phyloP scores from a whole-genome alignment of 441 rosid species.

The Croton laevigatus region DNA sequence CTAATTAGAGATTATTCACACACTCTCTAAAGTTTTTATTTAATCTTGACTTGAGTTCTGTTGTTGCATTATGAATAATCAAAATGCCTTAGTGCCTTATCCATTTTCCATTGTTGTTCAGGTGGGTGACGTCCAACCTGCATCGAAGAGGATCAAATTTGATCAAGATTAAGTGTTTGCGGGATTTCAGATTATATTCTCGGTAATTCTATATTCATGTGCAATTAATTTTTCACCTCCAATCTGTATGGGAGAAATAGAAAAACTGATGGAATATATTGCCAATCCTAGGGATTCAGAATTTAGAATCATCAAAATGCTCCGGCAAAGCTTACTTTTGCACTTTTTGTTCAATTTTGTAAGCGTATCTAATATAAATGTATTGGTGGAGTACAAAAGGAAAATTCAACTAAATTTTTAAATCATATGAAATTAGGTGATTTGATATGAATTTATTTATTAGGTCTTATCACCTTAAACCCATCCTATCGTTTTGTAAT shows the following conservation, averaged over 20 bases:
- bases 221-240: background rate
- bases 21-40: background rate
- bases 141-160: constrained; percentile 81
- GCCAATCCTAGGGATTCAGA: background rate
- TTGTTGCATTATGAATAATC: background rate
- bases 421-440: too few species aligned
- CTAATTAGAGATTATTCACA: background rate
- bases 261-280: background rate
- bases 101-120: constrained; percentile 28
- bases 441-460: too few species aligned
- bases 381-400: too few species aligned
- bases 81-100: background rate
- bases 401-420: too few species aligned
- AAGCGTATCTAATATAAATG: background rate
- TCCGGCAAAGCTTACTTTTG: background rate
- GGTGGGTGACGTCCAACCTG: constrained; percentile 59
- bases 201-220: background rate
- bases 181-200: background rate
- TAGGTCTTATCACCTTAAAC: too few species aligned
- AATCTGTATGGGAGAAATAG: background rate
- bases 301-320: background rate
- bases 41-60: background rate
- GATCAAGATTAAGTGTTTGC: constrained; percentile 41
- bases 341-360: background rate
- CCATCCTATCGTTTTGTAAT: too few species aligned